Evolutionary conservation across 1,284 basidiomycete species (phyloP), one percentile per base, ranked within the genome.

Genomic region (Austroboletus novae-zelandiae): DNA sequence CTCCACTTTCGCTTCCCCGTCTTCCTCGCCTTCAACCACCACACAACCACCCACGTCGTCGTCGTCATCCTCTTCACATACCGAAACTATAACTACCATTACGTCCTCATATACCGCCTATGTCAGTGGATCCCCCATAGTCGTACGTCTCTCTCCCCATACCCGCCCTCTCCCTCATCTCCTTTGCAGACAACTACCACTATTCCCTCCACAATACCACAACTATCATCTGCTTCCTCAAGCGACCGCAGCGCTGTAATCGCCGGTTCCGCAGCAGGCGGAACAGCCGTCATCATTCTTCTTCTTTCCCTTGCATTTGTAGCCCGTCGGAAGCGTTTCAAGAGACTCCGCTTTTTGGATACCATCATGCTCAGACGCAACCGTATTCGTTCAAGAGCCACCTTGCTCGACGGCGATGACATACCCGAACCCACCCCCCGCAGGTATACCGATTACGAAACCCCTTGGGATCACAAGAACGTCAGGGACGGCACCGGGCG

Each of bases 331-430:
- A 72, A 73, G 52, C 68, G 67, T 32, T 65, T 74, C 56, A 74
- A 75, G 51, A 67, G 67, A 53, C 60, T 65, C 41, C 66, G 67
- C 18, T 76, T 80, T 56, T 58, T 74, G 30, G 44, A 61, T 6
- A 43, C 61, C 2, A 60, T 65, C 41, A 64, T 58, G 10, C 61
- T 58, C 31, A 63, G 69, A 31, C 60, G 69, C 14, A 66, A 64
- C 25, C 68, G 68, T 11, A 64, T 69, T 14, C 70, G 52, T n/a
- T 58, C 74, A 13, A 67, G 77, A 14, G 65, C 68, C 0, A 67
- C 65, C 20, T 56, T 78, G 3, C 70, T 78, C 40, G 71, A 71
- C 3, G 76, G 72, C 39, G 80, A 80, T 34, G 76, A 75, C 52
- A 65, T 75, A 32, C 48, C 52, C 25, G 20, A 23, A 23, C 20